phyloP scores from a whole-genome alignment of 768 basidiomycete genomes.

The Russula foetens region DNA sequence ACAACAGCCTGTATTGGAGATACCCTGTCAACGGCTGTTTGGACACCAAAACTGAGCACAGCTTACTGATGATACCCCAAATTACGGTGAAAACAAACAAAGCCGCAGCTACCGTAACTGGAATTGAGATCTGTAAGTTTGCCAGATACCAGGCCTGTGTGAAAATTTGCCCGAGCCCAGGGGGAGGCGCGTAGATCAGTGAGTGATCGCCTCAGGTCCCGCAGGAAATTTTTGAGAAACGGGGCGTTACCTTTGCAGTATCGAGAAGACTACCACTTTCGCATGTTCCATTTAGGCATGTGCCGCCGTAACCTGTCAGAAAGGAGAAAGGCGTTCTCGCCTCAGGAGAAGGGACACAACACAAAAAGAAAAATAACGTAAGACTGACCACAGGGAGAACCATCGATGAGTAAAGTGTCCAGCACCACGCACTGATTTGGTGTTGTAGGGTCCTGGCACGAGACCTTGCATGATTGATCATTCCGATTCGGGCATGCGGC shows the following conservation, averaged over 20 bases:
- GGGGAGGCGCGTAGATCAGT: background rate
- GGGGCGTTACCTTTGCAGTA: constrained; percentile 45
- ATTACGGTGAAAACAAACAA: constrained; percentile 53
- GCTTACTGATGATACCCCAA: constrained; percentile 34
- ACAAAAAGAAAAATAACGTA: background rate
- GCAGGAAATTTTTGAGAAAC: background rate
- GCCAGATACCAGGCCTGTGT: constrained; percentile 64
- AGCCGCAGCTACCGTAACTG: constrained; percentile 65
- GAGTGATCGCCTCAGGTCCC: constrained; percentile 6
- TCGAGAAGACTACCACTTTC: constrained; percentile 48
- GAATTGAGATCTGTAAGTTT: constrained; percentile 74
- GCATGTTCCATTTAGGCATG: constrained; percentile 56
- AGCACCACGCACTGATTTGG: constrained; percentile 59
- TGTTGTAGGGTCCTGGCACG: constrained; percentile 63
- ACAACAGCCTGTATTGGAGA: constrained; percentile 2
- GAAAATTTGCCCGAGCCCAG: background rate
- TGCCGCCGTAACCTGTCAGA: constrained; percentile 58
- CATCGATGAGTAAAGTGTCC: constrained; percentile 65
- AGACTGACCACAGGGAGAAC: constrained; percentile 73
- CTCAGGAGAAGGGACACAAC: constrained; percentile 9
- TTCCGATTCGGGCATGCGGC: constrained; percentile 54
- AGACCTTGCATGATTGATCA: constrained; percentile 66
- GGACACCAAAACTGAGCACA: background rate
- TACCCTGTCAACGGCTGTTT: background rate
- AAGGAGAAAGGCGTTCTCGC: constrained; percentile 14